Evolutionary conservation across 495 filamentous ascomycete genomes (phyloP).

Genomic region (Parathielavia appendiculata): DNA sequence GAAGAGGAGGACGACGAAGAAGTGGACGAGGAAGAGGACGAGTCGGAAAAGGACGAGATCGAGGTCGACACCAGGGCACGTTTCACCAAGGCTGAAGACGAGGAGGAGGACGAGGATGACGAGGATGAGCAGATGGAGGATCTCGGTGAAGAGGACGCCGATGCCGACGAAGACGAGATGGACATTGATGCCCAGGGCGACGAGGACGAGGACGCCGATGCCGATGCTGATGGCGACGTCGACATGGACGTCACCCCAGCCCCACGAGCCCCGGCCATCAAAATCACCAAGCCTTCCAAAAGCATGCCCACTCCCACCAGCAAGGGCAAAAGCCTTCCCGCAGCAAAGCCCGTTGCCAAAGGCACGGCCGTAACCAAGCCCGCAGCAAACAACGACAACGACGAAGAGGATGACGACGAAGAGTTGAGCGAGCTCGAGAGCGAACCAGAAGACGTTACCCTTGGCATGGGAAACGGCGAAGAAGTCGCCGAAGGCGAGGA

Average conservation of each 20-base stretch:
- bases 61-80: conserved; percentile 38
- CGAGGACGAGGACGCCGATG: conserved; percentile 44
- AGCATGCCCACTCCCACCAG: conserved; percentile 20
- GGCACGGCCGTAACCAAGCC: conserved; percentile 14
- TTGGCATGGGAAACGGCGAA: conserved; percentile 37
- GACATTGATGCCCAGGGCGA: conserved; percentile 46
- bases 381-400: conserved; percentile 25
- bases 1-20: conserved; percentile 42
- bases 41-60: conserved; percentile 33
- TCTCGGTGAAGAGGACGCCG: conserved; percentile 35
- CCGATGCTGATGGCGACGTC: conserved; percentile 45
- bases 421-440: conserved; percentile 46
- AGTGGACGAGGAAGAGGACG: conserved; percentile 40
- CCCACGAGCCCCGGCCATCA: conserved; percentile 38
- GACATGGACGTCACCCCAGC: conserved; percentile 41
- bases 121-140: conserved; percentile 34
- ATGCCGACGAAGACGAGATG: conserved; percentile 45
- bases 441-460: conserved; percentile 45
- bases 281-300: conserved; percentile 37
- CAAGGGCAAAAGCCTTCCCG: conserved; percentile 15
- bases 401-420: conserved; percentile 44
- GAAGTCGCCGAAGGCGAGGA: conserved; percentile 51
- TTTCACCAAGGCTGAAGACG: conserved; percentile 24
- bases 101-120: conserved; percentile 26
- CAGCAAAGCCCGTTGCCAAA: conserved; percentile 9